Evolutionary conservation across 2,329 filamentous ascomycete species (phyloP).

Genomic region (Botryotinia narcissicola): DNA sequence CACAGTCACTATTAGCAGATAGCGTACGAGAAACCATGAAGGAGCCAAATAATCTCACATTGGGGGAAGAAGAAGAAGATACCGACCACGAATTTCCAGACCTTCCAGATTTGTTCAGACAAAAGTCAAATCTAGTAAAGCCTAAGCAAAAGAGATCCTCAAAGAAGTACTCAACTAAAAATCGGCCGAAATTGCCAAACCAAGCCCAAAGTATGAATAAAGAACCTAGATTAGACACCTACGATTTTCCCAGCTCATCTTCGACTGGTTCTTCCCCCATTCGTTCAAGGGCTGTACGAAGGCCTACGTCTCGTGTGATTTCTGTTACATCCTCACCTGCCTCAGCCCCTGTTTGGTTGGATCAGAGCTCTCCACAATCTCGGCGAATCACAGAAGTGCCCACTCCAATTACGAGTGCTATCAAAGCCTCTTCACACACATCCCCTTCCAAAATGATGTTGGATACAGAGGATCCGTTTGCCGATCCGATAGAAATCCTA

Average conservation of each 20-base stretch:
- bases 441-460: slow-evolving; percentile 24
- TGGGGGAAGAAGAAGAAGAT: slow-evolving; percentile 18
- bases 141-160: slow-evolving; percentile 15
- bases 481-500: slow-evolving; percentile 8
- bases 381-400: slow-evolving; percentile 23
- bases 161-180: slow-evolving; percentile 31
- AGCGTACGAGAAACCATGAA: background rate
- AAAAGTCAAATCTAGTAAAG: background rate
- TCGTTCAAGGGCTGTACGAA: slow-evolving; percentile 3
- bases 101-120: slow-evolving; percentile 31
- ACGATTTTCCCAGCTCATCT: slow-evolving; percentile 43
- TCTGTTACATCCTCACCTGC: slow-evolving; percentile 27
- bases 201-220: background rate
- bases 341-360: slow-evolving; percentile 23
- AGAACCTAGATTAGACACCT: slow-evolving; percentile 31
- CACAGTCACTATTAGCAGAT: slow-evolving; percentile 20
- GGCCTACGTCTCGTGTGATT: slow-evolving; percentile 23
- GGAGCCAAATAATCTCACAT: background rate
- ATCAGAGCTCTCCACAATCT: slow-evolving; percentile 18
- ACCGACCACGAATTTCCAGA: slow-evolving; percentile 37
- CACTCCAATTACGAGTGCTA: slow-evolving; percentile 37
- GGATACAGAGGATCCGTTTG: slow-evolving; percentile 31
- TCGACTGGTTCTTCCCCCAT: slow-evolving; percentile 39
- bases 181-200: slow-evolving; percentile 18
- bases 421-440: slow-evolving; percentile 22